Base-by-base conservation (phyloP, 352 stramenopile genomes). In the Globisporangium nagaii region DNA sequence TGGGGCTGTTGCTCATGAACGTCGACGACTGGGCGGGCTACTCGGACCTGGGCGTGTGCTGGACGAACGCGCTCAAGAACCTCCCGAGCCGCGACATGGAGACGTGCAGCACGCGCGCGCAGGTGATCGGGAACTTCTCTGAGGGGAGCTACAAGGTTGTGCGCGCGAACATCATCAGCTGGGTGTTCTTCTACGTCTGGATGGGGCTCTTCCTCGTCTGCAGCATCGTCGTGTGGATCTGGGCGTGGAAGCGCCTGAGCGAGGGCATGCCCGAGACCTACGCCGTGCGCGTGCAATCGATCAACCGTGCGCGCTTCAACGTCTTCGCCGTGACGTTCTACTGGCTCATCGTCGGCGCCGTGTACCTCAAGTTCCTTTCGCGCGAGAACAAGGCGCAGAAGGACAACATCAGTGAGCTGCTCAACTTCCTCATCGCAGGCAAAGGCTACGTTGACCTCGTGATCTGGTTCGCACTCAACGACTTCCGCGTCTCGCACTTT, bases 401-500 rank as follows among this genome's bases (percentile, higher is more conserved):
- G 5, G 77, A 88, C 53, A 66, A 59, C 25, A 81, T 73, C 12
- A 90, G 68, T 36, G 79, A 93, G 52, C 64, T 95, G 17, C 60
- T 95, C 32, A 93, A 95, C 53, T 95, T 93, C 58, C 55, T 95
- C 37, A 93, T 95, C 58, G 79, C 83, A 0, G 78, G 79, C 48
- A 93, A 95, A 57, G 85, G 85, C 22, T 93, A 93, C 62, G 58
- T 95, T n/a, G 85, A 95, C 51, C 59, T 95, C 22, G 83, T 95
- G 8, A 93, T 95, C 43, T 95, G 85, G 85, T 93, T 95, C 50
- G 71, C 81, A 35, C 59, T 93, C 30, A 95, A 95, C 59, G 85
- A 93, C 49, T 93, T 93, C 48, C 78, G 76, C 39, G 56, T 93
- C n/a, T 66, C 70, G 7, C 80, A 92, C 39, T 90, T 93, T 40